These are phyloP conservation scores for Pharnaceum exiguum DNA, from an alignment of 148 eudicot genomes.

Conservation along the genomic window DNA sequence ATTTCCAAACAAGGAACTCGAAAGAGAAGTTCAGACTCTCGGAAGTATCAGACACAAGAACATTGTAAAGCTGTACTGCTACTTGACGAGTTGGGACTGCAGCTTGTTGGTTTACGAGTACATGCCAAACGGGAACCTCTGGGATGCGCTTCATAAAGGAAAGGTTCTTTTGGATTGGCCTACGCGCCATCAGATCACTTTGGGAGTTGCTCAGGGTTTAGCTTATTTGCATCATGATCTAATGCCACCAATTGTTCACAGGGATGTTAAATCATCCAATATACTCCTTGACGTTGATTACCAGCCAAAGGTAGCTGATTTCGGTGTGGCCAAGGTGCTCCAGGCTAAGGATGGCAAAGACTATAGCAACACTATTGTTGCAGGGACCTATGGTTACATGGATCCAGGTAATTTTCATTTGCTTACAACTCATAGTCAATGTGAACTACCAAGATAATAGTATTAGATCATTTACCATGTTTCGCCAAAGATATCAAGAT, in stretches of 20 bases:
- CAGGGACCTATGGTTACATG: constrained; percentile 94
- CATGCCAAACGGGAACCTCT: constrained; percentile 92
- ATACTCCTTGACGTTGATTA: constrained; percentile 75
- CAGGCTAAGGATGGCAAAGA: constrained; percentile 67
- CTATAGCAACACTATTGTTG: constrained; percentile 57
- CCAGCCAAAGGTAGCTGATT: constrained; percentile 90
- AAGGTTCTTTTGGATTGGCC: constrained; percentile 75
- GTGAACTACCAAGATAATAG: neutral
- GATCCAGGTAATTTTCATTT: constrained; percentile 68
- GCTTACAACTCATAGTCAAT: neutral
- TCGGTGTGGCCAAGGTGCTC: constrained; percentile 91
- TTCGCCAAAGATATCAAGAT: neutral
- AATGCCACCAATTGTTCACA: constrained; percentile 73
- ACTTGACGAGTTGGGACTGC: constrained; percentile 55
- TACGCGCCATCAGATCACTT: constrained; percentile 69
- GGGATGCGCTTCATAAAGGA: constrained; percentile 90
- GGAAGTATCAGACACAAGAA: constrained; percentile 93
- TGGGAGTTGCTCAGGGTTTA: constrained; percentile 85
- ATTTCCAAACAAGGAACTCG: constrained; percentile 53
- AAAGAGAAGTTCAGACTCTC: constrained; percentile 87
- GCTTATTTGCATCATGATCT: constrained; percentile 92
- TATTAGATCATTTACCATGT: neutral
- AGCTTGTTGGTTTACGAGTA: constrained; percentile 87
- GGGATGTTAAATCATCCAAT: constrained; percentile 93
- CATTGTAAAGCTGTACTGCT: constrained; percentile 84